These are phyloP conservation scores for Steccherinum ochraceum DNA, from an alignment of 768 basidiomycete genomes.

Conservation along the genomic window DNA sequence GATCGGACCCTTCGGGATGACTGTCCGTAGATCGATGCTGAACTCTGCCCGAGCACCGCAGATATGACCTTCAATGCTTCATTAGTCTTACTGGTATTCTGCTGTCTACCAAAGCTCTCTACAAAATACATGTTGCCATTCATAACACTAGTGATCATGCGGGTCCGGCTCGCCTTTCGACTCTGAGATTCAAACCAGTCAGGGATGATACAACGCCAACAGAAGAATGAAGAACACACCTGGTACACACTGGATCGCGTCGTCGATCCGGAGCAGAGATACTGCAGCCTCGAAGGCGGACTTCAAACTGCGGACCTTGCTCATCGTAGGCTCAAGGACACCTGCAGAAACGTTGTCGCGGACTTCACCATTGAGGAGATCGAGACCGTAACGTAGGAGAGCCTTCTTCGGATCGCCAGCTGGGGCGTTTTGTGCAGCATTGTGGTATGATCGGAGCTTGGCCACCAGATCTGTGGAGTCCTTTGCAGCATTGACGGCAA, in stretches of 20 bases:
- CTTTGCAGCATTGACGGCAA: slow-evolving; percentile 97
- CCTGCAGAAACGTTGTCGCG: slow-evolving; percentile 93
- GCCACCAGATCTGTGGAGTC: slow-evolving; percentile 97
- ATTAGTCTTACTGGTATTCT: not conserved
- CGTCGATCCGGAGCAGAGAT: slow-evolving; percentile 90
- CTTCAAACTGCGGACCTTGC: slow-evolving; percentile 96
- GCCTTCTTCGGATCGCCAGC: slow-evolving; percentile 87
- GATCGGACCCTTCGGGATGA: too few relatives aligned
- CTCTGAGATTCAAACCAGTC: slow-evolving; percentile 36
- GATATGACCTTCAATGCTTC: too few relatives aligned
- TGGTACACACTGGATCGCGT: slow-evolving; percentile 87
- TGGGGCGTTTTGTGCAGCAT: slow-evolving; percentile 90
- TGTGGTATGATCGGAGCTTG: slow-evolving; percentile 94
- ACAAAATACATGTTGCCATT: not conserved
- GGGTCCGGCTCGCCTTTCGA: slow-evolving; percentile 62
- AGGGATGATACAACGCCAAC: slow-evolving; percentile 12
- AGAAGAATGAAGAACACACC: slow-evolving; percentile 47
- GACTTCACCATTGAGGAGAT: slow-evolving; percentile 90
- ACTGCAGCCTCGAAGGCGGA: slow-evolving; percentile 96
- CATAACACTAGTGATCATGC: slow-evolving; percentile 11
- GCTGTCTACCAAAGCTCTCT: not conserved
- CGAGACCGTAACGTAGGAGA: slow-evolving; percentile 88
- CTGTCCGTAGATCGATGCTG: too few relatives aligned
- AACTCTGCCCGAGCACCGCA: too few relatives aligned
- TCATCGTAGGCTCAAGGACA: slow-evolving; percentile 92